Base-by-base conservation (phyloP, 2,329 filamentous ascomycete species). In the Trichoderma sp. region DNA sequence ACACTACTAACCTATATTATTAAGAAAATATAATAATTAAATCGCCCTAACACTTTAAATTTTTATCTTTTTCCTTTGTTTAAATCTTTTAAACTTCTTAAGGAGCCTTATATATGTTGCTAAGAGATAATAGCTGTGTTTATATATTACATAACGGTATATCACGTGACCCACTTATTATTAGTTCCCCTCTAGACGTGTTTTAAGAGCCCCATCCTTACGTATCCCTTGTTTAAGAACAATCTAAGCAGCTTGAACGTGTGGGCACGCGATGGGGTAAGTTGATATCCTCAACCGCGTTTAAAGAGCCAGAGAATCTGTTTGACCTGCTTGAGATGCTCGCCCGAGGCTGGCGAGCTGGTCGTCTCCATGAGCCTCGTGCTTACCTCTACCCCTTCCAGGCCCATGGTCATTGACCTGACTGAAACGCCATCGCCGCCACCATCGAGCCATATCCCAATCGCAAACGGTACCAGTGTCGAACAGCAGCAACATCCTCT, bases 201-300 rank as follows among this genome's bases (percentile, higher is more conserved):
- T 28, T 43, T 28, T 43, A 39, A 32, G 32, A 15, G 15, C 47
- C 62, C 68, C 55, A 30, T 65, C 23, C 23, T 17, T 53, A 67
- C 20, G 13, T 62, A 58, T 53, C n/a, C 53, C 30, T 55, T 53
- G 23, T 20, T 70, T 64, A 58, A 57, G 26, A 63, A 2, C 23
- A 17, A 39, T 12, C 47, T 43, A 20, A 23, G 47, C 36, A 39
- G 61, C 30, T 66, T 59, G n/a, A 43, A 65, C 68, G 68, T 62
- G 59, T 57, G 53, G 61, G 61, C 68, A 66, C 68, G 68, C 68
- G 61, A 71, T 71, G 68, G 68, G 36, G 68, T 71, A 71, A 71
- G 68, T 71, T 66, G 39, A 70, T 57, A 63, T 26, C 50, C 57
- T 58, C 20, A 55, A 9, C 12, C 57, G 64, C 64, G 43, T 61